These are phyloP conservation scores for Apiotrichum montevideense DNA, from an alignment of 1,284 basidiomycete genomes.

Conservation along the genomic window DNA sequence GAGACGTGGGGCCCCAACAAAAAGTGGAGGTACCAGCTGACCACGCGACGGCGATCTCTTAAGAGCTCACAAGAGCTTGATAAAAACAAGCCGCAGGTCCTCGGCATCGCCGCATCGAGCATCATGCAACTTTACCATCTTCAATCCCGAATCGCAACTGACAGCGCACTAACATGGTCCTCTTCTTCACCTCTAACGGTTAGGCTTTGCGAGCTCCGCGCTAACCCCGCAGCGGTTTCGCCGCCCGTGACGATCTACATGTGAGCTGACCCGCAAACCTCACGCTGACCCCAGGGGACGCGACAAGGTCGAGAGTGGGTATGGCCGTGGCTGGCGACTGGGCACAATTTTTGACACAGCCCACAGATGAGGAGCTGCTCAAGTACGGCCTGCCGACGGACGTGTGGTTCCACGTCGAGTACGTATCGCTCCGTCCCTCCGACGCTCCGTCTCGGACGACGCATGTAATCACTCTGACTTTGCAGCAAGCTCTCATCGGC, in stretches of 20 bases:
- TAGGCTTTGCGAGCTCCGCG: neutral
- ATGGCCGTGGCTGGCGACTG: neutral
- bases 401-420: constrained; percentile 57
- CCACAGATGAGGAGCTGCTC: constrained; percentile 83
- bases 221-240: constrained; percentile 43
- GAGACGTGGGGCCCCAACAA: no score
- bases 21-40: no score
- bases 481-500: constrained; percentile 83
- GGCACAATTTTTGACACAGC: neutral
- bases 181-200: constrained; percentile 55
- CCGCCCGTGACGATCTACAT: constrained; percentile 79
- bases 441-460: no score
- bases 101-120: no score
- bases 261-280: constrained; percentile 23
- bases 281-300: constrained; percentile 55
- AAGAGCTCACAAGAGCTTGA: no score
- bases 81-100: no score
- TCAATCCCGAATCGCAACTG: neutral
- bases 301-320: constrained; percentile 91
- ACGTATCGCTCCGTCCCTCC: neutral
- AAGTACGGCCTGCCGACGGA: constrained; percentile 66
- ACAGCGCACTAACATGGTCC: constrained; percentile 47
- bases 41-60: no score
- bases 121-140: no score
- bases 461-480: no score